phyloP scores from a whole-genome alignment of 805 yeast genomes.

The Saitoella complicata region DNA sequence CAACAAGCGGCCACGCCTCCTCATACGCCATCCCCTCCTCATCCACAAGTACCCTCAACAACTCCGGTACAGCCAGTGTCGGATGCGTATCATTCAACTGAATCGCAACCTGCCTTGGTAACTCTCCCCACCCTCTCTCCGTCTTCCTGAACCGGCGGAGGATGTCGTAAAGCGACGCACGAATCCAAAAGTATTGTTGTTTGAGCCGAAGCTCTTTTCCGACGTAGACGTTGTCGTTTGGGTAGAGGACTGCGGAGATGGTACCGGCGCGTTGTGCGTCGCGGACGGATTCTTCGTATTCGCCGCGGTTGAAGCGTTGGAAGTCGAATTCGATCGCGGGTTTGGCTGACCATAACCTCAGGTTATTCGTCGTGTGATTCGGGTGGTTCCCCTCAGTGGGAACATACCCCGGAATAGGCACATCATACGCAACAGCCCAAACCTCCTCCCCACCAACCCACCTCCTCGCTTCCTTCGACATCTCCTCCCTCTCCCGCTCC shows the following conservation, averaged over 20 bases:
- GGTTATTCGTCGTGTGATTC: conserved; percentile 59
- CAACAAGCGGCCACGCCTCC: conserved; percentile 72
- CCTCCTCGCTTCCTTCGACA: too few species aligned
- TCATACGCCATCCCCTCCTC: conserved; percentile 69
- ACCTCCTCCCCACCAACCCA: conserved; percentile 89
- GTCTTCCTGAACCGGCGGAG: conserved; percentile 76
- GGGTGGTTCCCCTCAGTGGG: conserved; percentile 37
- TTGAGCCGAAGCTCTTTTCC: conserved; percentile 87
- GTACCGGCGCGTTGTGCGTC: conserved; percentile 83
- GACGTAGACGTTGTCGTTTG: conserved; percentile 79
- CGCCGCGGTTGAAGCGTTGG: conserved; percentile 80
- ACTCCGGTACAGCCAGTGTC: conserved; percentile 75
- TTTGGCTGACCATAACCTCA: conserved; percentile 77
- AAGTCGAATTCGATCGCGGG: conserved; percentile 89
- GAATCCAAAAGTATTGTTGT: conserved; percentile 94
- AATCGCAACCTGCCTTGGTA: conserved; percentile 75
- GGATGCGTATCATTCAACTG: conserved; percentile 94
- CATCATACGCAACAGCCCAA: conserved; percentile 77
- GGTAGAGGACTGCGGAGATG: conserved; percentile 81
- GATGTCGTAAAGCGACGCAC: conserved; percentile 83
- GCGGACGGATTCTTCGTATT: conserved; percentile 66
- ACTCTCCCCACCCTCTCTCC: conserved; percentile 60
- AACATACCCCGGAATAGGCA: conserved; percentile 76
- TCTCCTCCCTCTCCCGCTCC: conserved; percentile 37
- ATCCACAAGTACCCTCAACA: conserved; percentile 74